These are phyloP conservation scores for Telfairia occidentalis DNA, from an alignment of 331 rosid genomes.

Conservation along the genomic window DNA sequence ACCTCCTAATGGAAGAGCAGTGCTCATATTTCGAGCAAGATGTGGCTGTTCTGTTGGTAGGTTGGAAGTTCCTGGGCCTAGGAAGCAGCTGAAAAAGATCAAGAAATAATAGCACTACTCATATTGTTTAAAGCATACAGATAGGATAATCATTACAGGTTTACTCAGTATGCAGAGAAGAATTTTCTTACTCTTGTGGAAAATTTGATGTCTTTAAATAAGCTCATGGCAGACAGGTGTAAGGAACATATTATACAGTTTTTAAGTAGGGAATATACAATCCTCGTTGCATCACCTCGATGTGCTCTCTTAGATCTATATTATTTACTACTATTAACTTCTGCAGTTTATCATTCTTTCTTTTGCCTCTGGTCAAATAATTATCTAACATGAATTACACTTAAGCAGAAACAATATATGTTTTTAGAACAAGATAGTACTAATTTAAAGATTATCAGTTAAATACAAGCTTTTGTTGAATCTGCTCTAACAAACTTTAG, in stretches of 20 bases:
- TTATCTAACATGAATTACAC: not conserved
- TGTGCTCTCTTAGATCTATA: constrained; percentile 7
- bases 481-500: not conserved
- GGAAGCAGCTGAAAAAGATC: constrained; percentile 56
- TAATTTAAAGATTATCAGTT: not conserved
- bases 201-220: constrained; percentile 54
- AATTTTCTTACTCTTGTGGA: constrained; percentile 25
- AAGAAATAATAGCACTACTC: constrained; percentile 42
- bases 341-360: not conserved
- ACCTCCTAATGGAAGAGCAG: constrained; percentile 84
- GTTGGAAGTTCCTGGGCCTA: constrained; percentile 86
- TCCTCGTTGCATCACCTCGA: constrained; percentile 27
- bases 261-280: constrained; percentile 44
- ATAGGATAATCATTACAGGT: constrained; percentile 34
- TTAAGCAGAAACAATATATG: not conserved
- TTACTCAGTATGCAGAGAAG: constrained; percentile 32
- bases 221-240: constrained; percentile 54
- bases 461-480: not conserved
- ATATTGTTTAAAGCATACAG: constrained; percentile 19
- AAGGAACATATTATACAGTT: constrained; percentile 51
- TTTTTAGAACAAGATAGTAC: not conserved
- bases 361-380: not conserved
- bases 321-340: not conserved
- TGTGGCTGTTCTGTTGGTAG: constrained; percentile 98
- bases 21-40: constrained; percentile 64